Percentiles rank a stretch among this genome's conserved stretches.
Conservation (phyloP, 345 rosid genomes). For the Hirschfeldia incana region DNA sequence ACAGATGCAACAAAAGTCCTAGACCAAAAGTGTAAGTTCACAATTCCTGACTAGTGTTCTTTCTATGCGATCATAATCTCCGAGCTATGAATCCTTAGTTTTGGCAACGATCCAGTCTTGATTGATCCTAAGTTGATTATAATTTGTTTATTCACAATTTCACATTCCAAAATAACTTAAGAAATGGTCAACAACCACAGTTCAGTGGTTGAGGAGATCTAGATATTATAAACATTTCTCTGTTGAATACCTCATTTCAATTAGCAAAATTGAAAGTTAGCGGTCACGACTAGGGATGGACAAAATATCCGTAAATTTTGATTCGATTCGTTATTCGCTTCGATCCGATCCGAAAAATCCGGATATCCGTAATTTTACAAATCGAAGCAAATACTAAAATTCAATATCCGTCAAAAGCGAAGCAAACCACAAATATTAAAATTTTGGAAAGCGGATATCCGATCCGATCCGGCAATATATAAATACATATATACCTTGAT, state of each 20-base stretch:
- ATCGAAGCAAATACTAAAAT: too few species aligned
- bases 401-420: too few species aligned
- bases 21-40: background rate
- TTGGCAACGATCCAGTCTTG: constrained; percentile 10
- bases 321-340: too few species aligned
- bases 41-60: background rate
- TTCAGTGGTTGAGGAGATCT: constrained; percentile 23
- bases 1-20: too few species aligned
- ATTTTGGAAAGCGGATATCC: too few species aligned
- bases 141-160: background rate
- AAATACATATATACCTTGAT: too few species aligned
- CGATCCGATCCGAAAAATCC: too few species aligned
- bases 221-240: background rate
- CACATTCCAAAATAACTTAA: background rate
- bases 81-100: background rate
- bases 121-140: background rate
- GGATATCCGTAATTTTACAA: too few species aligned
- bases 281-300: too few species aligned
- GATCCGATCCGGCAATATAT: too few species aligned
- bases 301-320: too few species aligned
- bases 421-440: too few species aligned
- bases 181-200: constrained; percentile 27
- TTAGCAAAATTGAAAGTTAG: constrained; percentile 12
- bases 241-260: constrained; percentile 6
- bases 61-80: background rate